Evolutionary conservation across 2,329 filamentous ascomycete species (phyloP), one percentile per base, ranked within the genome.

Genomic region (Zymoseptoria ardabiliae): DNA sequence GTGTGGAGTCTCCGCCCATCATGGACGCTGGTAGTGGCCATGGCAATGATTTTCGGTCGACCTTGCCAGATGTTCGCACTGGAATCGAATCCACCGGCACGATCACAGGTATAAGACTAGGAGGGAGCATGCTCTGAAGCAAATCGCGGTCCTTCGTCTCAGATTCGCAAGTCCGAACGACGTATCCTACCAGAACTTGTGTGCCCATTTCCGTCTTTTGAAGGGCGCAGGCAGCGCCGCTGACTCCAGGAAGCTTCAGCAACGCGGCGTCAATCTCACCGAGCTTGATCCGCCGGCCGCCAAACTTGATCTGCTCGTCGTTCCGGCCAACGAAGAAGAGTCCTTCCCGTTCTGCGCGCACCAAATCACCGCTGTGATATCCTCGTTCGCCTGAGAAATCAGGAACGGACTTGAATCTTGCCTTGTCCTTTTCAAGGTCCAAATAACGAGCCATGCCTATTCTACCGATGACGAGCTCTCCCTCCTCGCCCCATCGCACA

Each of bases 211-310:
- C 53, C 22, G 52, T 59, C 17, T 53, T 53, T 55, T 59, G 57
- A 6, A 59, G 54, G 25, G 57, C 50, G 20, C 57, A 55, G 22
- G 57, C 57, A 13, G 57, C 57, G 10, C 35, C 35, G 17, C 35
- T 41, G 11, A 41, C 35, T 41, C 35, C 35, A 4, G 35, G 11
- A 41, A 41, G 35, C 17, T 41, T 41, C 35, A 41, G 17, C 11
- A 41, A 17, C 35, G 35, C 35, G 53, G 81, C 87, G 73, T 97
- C 91, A 65, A 97, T 96, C 65, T 97, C 93, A 64, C 87, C 88
- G 45, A 97, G 84, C 75, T 97, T 93, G 65, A 97, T 95, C 60
- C 92, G 83, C 79, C 96, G 96, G 1, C 92, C 92, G 60, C 93
- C 87, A 63, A 97, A 91, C 78, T 97, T 97, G 76, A 97, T 89